These are phyloP conservation scores for Phytophthora pisi DNA, from an alignment of 352 stramenopile genomes.

Conservation along the genomic window DNA sequence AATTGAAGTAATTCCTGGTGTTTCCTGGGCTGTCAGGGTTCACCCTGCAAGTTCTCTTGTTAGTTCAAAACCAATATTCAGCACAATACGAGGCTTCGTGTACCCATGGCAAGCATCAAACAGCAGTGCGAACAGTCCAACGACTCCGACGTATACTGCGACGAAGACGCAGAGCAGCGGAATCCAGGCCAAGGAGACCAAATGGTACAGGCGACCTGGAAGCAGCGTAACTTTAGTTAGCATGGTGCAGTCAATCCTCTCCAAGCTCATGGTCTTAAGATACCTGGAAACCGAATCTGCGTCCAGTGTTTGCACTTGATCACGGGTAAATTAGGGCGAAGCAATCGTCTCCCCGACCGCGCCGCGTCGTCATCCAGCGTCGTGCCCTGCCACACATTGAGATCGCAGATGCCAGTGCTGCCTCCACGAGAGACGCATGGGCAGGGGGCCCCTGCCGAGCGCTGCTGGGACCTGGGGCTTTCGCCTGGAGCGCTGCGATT, in stretches of 20 bases:
- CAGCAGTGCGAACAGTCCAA: slow-evolving; percentile 55
- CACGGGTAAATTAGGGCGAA: slow-evolving; percentile 48
- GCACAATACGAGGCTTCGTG: not conserved
- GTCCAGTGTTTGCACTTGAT: slow-evolving; percentile 60
- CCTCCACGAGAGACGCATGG: slow-evolving; percentile 30
- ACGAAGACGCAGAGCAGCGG: slow-evolving; percentile 53
- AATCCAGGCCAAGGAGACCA: slow-evolving; percentile 54
- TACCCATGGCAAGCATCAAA: slow-evolving; percentile 51
- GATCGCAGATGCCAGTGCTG: slow-evolving; percentile 51
- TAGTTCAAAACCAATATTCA: not conserved
- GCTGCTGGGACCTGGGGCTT: slow-evolving; percentile 13
- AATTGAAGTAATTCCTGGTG: slow-evolving; percentile 59
- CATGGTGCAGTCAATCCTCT: not conserved
- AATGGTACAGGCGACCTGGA: slow-evolving; percentile 52
- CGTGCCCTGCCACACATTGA: slow-evolving; percentile 64
- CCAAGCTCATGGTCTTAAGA: not conserved
- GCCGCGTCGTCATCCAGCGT: slow-evolving; percentile 41
- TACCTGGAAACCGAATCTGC: slow-evolving; percentile 42
- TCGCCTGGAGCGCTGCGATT: slow-evolving; percentile 30
- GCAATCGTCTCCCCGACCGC: slow-evolving; percentile 28
- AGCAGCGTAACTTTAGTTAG: not conserved
- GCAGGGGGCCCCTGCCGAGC: slow-evolving; percentile 22
- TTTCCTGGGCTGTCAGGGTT: slow-evolving; percentile 15
- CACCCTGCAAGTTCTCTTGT: slow-evolving; percentile 5
- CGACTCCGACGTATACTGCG: slow-evolving; percentile 50